Conservation (phyloP, 805 yeast genomes). For the Starmerella tilneyi region DNA sequence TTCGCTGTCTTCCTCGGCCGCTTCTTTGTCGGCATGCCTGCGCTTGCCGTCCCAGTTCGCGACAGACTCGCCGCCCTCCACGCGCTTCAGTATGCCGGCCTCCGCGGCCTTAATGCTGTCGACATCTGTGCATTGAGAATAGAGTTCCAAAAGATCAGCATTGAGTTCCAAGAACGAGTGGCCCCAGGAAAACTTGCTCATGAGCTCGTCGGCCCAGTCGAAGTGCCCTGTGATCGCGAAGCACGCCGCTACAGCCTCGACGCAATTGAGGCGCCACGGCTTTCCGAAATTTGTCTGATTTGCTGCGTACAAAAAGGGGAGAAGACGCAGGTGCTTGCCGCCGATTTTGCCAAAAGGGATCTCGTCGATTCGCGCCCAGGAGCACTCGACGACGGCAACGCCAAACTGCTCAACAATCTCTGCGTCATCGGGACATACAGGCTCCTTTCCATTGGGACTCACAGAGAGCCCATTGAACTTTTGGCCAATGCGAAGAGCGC, state of each 20-base stretch:
- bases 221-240: conserved; percentile 83
- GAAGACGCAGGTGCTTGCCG: conserved; percentile 71
- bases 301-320: conserved; percentile 91
- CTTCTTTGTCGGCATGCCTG: conserved; percentile 23
- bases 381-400: conserved; percentile 97
- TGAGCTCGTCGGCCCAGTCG: conserved; percentile 75
- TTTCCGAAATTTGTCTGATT: conserved; percentile 94
- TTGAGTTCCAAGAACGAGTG: conserved; percentile 75
- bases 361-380: conserved; percentile 97
- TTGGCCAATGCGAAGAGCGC: conserved; percentile 76
- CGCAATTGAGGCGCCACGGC: conserved; percentile 94
- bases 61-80: conserved; percentile 22
- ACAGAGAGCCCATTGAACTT: conserved; percentile 85
- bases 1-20: conserved; percentile 31
- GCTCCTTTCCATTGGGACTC: conserved; percentile 82
- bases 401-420: conserved; percentile 70
- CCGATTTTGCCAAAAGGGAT: conserved; percentile 91
- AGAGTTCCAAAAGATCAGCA: conserved; percentile 61
- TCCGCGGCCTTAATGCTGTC: conserved; percentile 65
- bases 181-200: conserved; percentile 88
- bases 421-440: conserved; percentile 79
- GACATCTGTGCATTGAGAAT: conserved; percentile 70
- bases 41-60: conserved; percentile 21
- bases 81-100: conserved; percentile 51
- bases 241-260: conserved; percentile 94